Evolutionary conservation across 2,329 filamentous ascomycete genomes (phyloP), one percentile per base, ranked within the genome.

Genomic region (Trichoderma sp.): DNA sequence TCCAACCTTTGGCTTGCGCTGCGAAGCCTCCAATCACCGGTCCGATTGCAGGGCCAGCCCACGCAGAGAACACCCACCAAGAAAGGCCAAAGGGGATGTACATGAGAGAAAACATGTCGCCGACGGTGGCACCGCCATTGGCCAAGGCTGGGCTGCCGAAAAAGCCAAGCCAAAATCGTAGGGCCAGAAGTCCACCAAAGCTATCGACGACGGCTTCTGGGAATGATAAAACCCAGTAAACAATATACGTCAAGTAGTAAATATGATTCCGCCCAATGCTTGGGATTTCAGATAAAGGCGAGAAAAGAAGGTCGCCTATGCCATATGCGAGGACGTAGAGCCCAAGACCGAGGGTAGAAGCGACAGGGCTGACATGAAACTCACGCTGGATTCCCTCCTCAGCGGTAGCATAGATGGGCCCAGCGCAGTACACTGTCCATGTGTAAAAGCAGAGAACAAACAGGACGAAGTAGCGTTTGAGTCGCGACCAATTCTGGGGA

Each of bases 61-160:
- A 92, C 0, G 85, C 84, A 4, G 84, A 82, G 3, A 84, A 81
- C 1, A 88, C 88, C 89, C 89, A 91, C 0, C 84, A 82, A 67
- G 86, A 85, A 73, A 91, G 82, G 1, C 85, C 84, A 73, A 89
- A 89, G 0, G 89, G 88, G 0, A 90, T 79, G 26, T 85, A 83
- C 74, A 87, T 81, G n/a, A 88, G 86, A 15, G 82, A 85, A 75
- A 87, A 89, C 77, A 87, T 84, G 73, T 88, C 86, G 63, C 82
- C 82, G 0, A 87, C 80, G 0, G 85, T 84, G 1, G 86, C 86
- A 21, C 82, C 85, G 6, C 85, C 86, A 0, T 86, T 91, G 0
- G 90, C 90, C 4, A 93, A 81, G 77, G 87, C 89, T 0, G 90
- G 90, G 5, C 84, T 87, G 7, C 90, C 89, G 74, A 91, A 90